phyloP scores from a whole-genome alignment of 2,329 filamentous ascomycete species.

The Xylogone sp. region DNA sequence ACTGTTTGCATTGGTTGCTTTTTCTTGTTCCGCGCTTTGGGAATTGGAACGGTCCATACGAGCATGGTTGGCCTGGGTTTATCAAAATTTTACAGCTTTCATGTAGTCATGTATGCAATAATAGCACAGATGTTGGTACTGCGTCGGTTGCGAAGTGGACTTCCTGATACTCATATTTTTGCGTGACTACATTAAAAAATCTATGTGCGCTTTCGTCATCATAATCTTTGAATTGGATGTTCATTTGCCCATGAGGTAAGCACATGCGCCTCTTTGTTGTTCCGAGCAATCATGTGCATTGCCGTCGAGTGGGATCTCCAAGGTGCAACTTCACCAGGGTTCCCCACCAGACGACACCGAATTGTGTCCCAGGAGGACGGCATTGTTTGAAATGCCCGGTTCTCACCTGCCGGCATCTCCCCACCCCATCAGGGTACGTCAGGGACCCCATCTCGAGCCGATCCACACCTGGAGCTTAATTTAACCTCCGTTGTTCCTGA shows the following conservation, averaged over 20 bases:
- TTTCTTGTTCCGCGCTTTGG: neutral
- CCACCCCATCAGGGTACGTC: too few relatives aligned
- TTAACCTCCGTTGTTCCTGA: too few relatives aligned
- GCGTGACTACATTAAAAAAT: too few relatives aligned
- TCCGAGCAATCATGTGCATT: neutral
- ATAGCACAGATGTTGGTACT: neutral
- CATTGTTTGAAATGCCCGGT: too few relatives aligned
- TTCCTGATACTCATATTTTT: too few relatives aligned
- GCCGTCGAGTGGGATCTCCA: neutral
- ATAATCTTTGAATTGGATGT: too few relatives aligned
- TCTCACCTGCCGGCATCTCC: too few relatives aligned
- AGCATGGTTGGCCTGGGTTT: neutral
- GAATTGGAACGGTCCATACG: neutral
- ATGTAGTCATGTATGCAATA: neutral
- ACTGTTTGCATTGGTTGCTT: neutral
- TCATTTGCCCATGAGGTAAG: neutral
- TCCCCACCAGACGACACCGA: neutral
- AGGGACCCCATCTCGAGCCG: too few relatives aligned
- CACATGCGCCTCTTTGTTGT: neutral
- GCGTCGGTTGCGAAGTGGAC: neutral
- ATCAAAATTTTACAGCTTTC: neutral
- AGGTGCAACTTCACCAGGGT: neutral
- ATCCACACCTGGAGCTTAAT: too few relatives aligned
- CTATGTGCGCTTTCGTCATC: too few relatives aligned
- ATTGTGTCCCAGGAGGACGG: too few relatives aligned